phyloP scores from a whole-genome alignment of 2,329 filamentous ascomycete genomes.

The Xenosphaeropsis pyriputrescens region DNA sequence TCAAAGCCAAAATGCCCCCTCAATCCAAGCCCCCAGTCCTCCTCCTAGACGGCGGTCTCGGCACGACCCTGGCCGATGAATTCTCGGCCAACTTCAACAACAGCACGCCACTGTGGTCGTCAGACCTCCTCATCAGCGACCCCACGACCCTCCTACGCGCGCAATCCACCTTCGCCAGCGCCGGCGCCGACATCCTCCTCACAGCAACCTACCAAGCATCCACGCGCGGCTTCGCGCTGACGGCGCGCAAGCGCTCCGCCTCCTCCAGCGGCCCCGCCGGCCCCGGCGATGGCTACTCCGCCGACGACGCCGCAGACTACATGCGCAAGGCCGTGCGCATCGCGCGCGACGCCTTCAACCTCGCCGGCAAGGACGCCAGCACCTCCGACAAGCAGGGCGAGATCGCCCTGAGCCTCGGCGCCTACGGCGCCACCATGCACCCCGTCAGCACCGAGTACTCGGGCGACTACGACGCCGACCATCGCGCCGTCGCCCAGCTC shows the following conservation, averaged over 20 bases:
- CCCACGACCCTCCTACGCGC: constrained; percentile 3
- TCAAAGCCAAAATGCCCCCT: too few relatives aligned
- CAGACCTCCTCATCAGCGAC: constrained; percentile 43
- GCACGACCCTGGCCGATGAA: constrained; percentile 47
- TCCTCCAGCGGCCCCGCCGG: not conserved
- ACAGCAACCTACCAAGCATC: constrained; percentile 54
- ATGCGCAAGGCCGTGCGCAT: constrained; percentile 20
- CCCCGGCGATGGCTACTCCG: not conserved
- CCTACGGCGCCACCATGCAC: constrained; percentile 48
- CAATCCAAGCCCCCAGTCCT: constrained; percentile 22
- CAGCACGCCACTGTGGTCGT: constrained; percentile 50
- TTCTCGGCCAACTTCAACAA: constrained; percentile 36
- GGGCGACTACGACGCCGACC: constrained; percentile 35
- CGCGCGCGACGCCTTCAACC: constrained; percentile 15
- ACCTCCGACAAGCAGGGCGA: constrained; percentile 7
- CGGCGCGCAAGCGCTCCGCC: not conserved
- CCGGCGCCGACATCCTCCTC: constrained; percentile 43
- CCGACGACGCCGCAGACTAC: constrained; percentile 27
- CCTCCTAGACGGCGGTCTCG: constrained; percentile 52
- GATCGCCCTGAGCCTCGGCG: constrained; percentile 42
- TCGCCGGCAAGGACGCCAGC: not conserved
- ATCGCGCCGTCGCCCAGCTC: constrained; percentile 27
- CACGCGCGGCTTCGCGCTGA: constrained; percentile 31
- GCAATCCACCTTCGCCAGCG: constrained; percentile 12
- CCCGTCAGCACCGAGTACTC: constrained; percentile 45